Conservation (phyloP, 345 rosid genomes). For the Rubroshorea leprosula region DNA sequence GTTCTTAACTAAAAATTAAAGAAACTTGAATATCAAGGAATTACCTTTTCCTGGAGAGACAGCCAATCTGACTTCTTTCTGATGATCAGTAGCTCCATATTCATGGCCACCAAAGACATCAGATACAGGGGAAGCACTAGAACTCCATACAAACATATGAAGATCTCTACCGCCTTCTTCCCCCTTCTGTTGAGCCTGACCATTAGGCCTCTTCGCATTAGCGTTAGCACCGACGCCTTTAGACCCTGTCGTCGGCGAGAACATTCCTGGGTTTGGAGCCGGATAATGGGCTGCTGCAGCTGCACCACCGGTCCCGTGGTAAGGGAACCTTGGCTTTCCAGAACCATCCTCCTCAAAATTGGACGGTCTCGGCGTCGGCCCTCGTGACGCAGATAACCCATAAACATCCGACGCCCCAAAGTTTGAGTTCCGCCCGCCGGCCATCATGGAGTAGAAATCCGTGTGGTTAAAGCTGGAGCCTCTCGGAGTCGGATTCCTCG, state of each 20-base stretch:
- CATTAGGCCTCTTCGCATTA: conserved; percentile 38
- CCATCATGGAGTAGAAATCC: conserved; percentile 65
- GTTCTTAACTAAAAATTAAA: too few species aligned
- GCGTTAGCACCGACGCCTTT: conserved; percentile 27
- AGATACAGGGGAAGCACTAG: conserved; percentile 91
- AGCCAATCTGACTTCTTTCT: conserved; percentile 67
- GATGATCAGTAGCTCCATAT: conserved; percentile 37
- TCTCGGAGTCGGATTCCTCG: conserved; percentile 59
- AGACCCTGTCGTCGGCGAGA: conserved; percentile 58
- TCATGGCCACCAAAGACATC: conserved; percentile 76
- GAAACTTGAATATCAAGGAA: too few species aligned
- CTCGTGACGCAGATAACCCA: conserved; percentile 55
- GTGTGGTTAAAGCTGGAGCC: conserved; percentile 74
- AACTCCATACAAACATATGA: conserved; percentile 98
- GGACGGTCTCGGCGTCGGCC: conserved; percentile 81
- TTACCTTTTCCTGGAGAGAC: conserved; percentile 78
- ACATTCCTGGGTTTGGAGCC: conserved; percentile 93
- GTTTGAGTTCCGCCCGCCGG: conserved; percentile 61
- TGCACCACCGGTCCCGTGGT: conserved; percentile 33
- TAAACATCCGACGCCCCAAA: conserved; percentile 65
- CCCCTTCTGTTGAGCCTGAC: conserved; percentile 30
- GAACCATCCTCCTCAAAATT: conserved; percentile 75
- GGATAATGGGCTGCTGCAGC: conserved; percentile 52
- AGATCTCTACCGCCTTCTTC: conserved; percentile 69
- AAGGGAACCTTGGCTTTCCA: conserved; percentile 48